Base-by-base conservation (phyloP, 768 basidiomycete species). In the Lactarius pseudohatsudake region DNA sequence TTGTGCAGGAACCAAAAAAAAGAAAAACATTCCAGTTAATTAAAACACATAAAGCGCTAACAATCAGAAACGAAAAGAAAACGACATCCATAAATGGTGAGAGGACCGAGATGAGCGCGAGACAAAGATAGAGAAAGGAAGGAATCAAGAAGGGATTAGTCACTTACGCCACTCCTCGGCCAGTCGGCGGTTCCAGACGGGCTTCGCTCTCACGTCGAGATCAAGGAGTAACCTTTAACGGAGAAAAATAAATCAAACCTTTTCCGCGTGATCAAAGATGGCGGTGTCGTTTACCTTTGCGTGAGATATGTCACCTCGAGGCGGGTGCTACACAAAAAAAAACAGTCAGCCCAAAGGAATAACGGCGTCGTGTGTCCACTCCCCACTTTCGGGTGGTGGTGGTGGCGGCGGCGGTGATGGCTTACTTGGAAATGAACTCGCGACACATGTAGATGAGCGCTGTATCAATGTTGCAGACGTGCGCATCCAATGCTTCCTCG, bases 131-230 rank as follows among this genome's bases (percentile, higher is more conserved):
- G 47, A 9, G 22, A 18, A 26, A 13, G 47, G 18, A 47, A 50
- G 22, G 22, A 13, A 22, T 3, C 22, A 4, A 50, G 22, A 50
- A 50, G 47, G 50, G 50, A 53, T 53, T 13, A 26, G 50, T 18
- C 43, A 86, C 90, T 75, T 76, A 92, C 91, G 79, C 91, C 91
- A 92, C 71, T 92, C 88, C 70, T 89, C 85, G 0, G 87, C 86
- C 65, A 91, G 88, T 71, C 85, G 84, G 7, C 85, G 85, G 65
- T 84, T 89, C 79, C 90, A 88, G 40, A 85, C 79, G 28, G 85
- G 86, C 28, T 79, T 74, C 50, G 77, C 73, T 32, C 79, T 79
- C 55, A 75, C 78, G 58, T 82, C 81, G 53, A 83, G 77, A 30
- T 84, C 83, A 70, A 86, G 85, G 68, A 88, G 73, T 53, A 62